Evolutionary conservation across 176 grass and related monocot genomes (phyloP), one percentile per base, ranked within the genome.

Genomic region (Phyllostachys edulis): DNA sequence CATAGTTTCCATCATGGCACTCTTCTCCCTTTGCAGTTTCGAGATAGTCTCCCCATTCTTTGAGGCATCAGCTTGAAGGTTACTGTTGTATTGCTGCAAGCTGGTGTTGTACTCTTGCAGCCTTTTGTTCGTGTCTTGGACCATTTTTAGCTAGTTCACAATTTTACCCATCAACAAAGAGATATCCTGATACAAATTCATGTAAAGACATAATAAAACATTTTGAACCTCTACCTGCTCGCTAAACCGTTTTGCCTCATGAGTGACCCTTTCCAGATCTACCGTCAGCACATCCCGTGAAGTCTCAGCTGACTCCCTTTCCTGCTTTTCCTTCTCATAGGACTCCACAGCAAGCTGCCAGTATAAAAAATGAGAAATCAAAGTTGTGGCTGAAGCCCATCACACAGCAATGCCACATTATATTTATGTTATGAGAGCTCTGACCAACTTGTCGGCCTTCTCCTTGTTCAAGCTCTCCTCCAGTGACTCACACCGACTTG

Each of bases 31-130:
- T 82, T 91, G 85, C 38, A 99, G 59, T 61, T 90, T 99, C 29
- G 90, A 92, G 15, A 96, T 94, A 10, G 64, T 60, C 41, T 96
- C 89, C 6, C 87, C 93, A 41, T 88, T 90, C 80, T 96, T 92
- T 10, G 85, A 73, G 40, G 85, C 90, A 63, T 96, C 97, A 82
- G 88, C 89, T 80, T 99, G 97, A 59, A 99, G 87, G 83, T 89
- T 99, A 81, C 88, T 92, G 82, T 96, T 99, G 81, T 99, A 99
- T 14, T 92, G 91, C 66, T 96, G 97, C 76, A 99, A 85, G 64
- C 91, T 99, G 26, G 88, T 77, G 55, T 92, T 99, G 82, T 99
- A 96, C 13, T 92, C 93, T 61, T 93, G 91, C 34, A 99, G 72
- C 29, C 86, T 92, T 77, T 89, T 96, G 49, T 90, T 86, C 0